A percentile compares a stretch with the other conserved stretches of the same genome.
Evolutionary conservation across 345 rosid genomes (phyloP).

Genomic region (Dipteronia dyeriana): DNA sequence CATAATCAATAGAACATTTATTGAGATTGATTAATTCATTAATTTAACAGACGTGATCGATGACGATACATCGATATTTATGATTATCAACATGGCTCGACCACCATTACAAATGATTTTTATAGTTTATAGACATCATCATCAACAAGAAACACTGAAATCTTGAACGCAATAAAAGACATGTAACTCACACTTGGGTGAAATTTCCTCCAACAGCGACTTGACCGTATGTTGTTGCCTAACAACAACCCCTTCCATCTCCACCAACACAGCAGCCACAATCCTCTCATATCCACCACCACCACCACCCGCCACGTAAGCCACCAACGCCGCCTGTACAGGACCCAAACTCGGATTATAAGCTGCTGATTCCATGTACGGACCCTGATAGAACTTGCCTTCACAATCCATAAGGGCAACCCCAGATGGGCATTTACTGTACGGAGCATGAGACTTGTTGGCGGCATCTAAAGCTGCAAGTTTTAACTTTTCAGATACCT

Average conservation of each 20-base stretch:
- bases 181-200: conserved; percentile 70
- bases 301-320: conserved; percentile 59
- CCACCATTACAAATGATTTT: neutral
- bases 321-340: conserved; percentile 87
- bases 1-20: neutral
- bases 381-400: conserved; percentile 77
- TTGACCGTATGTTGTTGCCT: conserved; percentile 72
- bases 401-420: conserved; percentile 70
- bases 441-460: conserved; percentile 83
- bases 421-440: conserved; percentile 88
- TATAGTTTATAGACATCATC: neutral
- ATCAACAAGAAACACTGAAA: neutral
- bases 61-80: neutral
- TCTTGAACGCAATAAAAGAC: conserved; percentile 54
- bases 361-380: conserved; percentile 93
- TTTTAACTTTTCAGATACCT: conserved; percentile 21
- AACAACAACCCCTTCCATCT: conserved; percentile 67
- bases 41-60: too few species aligned
- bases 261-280: conserved; percentile 69
- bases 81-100: neutral
- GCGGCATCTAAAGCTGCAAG: conserved; percentile 73
- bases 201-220: conserved; percentile 57
- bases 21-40: neutral
- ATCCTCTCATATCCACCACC: conserved; percentile 82
- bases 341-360: conserved; percentile 96